Evolutionary conservation across 768 basidiomycete species (phyloP), one percentile per base, ranked within the genome.

Genomic region (Boletus edulis): DNA sequence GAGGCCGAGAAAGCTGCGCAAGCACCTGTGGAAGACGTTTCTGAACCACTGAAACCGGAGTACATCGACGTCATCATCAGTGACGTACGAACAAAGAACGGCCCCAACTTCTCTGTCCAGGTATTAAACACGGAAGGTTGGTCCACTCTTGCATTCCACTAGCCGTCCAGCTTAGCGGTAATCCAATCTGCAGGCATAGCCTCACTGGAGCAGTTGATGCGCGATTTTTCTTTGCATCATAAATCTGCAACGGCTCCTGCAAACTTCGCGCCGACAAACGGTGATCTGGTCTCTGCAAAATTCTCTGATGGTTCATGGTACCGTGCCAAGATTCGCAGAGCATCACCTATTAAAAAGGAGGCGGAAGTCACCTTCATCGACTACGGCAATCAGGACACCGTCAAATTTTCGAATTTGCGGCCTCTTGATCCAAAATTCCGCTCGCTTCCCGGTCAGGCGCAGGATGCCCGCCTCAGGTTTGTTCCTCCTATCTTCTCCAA

Each of bases 221-320:
- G 78, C 49, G 94, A 98, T 56, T 97, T 99, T 65, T 89, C 92
- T 7, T 65, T 89, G 35, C 85, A 95, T 70, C 93, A 98, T 73
- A 82, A 83, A 43, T 81, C 83, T 41, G 79, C 85, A 14, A 72
- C 80, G 20, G 69, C 81, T 17, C 78, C 89, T 5, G 62, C 86
- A n/a, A 82, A 80, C 47, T 95, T 94, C 64, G 76, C 77, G 5
- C 96, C 96, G 1, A 86, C 84, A 66, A 83, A 81, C 18, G 94
- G 94, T 9, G 94, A 98, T 53, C 77, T 98, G 27, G 91, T 99
- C 17, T 93, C 92, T 13, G 96, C 94, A 17, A 94, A 94, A 67
- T 98, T 98, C 73, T 90, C 89, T 46, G 90, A 97, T 64, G 91
- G 91, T 9, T 78, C 87, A 46, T 99, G 96, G 97, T 98, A 98